Conservation (phyloP, 2,329 filamentous ascomycete genomes). For the Calonectria hawksworthii region DNA sequence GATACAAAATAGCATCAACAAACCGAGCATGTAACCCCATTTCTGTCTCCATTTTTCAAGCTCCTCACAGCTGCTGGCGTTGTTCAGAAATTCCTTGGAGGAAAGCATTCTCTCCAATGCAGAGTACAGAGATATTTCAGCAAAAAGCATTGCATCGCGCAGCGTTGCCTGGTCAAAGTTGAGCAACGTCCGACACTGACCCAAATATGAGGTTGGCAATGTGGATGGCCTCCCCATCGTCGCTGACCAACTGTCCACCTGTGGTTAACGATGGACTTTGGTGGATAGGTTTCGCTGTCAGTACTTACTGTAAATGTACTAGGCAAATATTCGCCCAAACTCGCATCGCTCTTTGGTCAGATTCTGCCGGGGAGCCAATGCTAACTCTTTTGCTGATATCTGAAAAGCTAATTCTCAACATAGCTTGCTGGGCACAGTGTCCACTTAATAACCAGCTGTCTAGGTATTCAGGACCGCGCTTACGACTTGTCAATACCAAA, state of each 20-base stretch:
- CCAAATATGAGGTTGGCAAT: conserved; percentile 53
- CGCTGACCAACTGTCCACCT: conserved; percentile 53
- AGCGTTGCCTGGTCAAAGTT: conserved; percentile 58
- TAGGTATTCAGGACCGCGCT: conserved; percentile 52
- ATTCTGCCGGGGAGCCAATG: conserved; percentile 45
- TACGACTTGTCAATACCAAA: not conserved
- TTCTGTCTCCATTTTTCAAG: conserved; percentile 34
- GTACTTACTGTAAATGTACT: conserved; percentile 33
- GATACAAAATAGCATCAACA: not conserved
- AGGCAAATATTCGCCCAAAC: conserved; percentile 37
- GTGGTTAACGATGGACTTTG: not conserved
- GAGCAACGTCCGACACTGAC: conserved; percentile 56
- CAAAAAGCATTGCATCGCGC: conserved; percentile 57
- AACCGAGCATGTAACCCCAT: conserved; percentile 35
- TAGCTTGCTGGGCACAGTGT: conserved; percentile 58
- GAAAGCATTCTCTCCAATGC: conserved; percentile 33
- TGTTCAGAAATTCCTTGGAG: too few species aligned
- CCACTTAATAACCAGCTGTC: conserved; percentile 59
- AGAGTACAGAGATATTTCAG: conserved; percentile 55
- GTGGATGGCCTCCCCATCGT: conserved; percentile 57
- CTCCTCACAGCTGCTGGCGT: not conserved
- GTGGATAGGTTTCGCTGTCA: not conserved
- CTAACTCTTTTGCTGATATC: conserved; percentile 55
- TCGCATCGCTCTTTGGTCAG: conserved; percentile 50
- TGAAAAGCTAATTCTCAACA: conserved; percentile 59